These are phyloP conservation scores for Steccherinum ochraceum DNA, from an alignment of 768 basidiomycete genomes.

Conservation along the genomic window DNA sequence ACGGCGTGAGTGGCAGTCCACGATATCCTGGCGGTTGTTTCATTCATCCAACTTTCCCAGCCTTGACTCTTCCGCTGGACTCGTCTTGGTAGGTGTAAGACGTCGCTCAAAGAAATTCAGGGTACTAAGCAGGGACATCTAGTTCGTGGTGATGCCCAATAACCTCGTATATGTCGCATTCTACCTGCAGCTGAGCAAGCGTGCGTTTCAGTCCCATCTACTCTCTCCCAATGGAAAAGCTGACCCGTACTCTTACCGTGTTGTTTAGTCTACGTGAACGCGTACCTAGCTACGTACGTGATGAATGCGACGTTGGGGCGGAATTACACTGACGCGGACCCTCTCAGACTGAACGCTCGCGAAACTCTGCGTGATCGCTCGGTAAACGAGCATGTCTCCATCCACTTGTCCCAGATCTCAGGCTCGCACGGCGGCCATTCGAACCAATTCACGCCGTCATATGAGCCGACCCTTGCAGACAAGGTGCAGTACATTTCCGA, in stretches of 20 bases:
- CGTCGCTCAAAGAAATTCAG: background rate
- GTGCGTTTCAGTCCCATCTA: background rate
- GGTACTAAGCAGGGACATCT: background rate
- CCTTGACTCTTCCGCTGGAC: constrained; percentile 6
- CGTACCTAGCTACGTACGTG: constrained; percentile 12
- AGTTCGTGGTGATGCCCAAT: constrained; percentile 9
- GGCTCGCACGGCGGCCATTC: background rate
- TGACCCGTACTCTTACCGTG: background rate
- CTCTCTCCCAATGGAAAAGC: background rate
- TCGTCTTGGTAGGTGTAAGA: constrained; percentile 9
- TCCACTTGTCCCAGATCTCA: constrained; percentile 7
- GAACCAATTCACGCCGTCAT: background rate
- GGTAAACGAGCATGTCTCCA: constrained; percentile 3
- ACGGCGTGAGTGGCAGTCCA: constrained; percentile 8
- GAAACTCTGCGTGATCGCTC: constrained; percentile 4
- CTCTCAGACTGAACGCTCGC: constrained; percentile 12
- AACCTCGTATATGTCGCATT: constrained; percentile 10
- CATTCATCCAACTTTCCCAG: constrained; percentile 2
- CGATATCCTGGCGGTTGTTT: background rate
- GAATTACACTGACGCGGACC: background rate
- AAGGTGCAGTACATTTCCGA: too few relatives aligned
- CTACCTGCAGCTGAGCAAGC: constrained; percentile 13
- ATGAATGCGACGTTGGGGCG: background rate
- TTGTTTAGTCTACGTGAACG: constrained; percentile 12
- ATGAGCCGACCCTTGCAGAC: too few relatives aligned